Conservation (phyloP, 805 yeast species). For the Sugiyamaella chiloensis region DNA sequence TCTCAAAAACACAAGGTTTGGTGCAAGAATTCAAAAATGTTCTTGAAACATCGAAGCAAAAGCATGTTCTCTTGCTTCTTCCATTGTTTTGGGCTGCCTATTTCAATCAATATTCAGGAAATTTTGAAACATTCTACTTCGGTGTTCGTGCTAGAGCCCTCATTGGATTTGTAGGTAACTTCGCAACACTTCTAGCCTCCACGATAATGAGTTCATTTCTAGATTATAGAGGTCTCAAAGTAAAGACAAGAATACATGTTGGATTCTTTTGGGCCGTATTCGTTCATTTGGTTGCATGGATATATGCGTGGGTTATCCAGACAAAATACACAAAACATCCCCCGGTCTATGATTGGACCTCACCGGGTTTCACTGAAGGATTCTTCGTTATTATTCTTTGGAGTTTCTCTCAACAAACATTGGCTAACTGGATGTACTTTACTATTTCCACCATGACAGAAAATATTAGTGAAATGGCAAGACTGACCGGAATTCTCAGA, state of each 20-base stretch:
- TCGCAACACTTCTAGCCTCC: not conserved
- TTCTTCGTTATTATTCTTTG: not conserved
- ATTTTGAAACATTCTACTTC: not conserved
- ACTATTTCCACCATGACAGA: conserved; percentile 1
- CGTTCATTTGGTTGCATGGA: not conserved
- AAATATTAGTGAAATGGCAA: conserved; percentile 1
- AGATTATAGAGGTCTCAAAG: not conserved
- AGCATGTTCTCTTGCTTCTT: not conserved
- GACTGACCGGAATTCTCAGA: conserved; percentile 3
- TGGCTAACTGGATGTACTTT: conserved; percentile 5
- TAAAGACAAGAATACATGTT: not conserved
- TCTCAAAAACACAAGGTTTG: not conserved
- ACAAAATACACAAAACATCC: not conserved
- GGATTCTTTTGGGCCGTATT: not conserved
- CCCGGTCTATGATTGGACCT: not conserved
- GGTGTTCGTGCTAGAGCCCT: conserved; percentile 2
- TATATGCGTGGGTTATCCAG: not conserved
- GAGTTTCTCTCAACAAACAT: conserved; percentile 2
- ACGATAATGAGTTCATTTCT: not conserved
- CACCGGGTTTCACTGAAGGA: not conserved
- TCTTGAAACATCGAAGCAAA: not conserved
- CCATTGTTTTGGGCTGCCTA: not conserved
- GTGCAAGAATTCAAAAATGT: not conserved
- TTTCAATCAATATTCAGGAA: not conserved
- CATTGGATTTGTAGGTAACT: not conserved